Evolutionary conservation across 116 monocot species (phyloP).

Genomic region (Dioscorea cayenensis): DNA sequence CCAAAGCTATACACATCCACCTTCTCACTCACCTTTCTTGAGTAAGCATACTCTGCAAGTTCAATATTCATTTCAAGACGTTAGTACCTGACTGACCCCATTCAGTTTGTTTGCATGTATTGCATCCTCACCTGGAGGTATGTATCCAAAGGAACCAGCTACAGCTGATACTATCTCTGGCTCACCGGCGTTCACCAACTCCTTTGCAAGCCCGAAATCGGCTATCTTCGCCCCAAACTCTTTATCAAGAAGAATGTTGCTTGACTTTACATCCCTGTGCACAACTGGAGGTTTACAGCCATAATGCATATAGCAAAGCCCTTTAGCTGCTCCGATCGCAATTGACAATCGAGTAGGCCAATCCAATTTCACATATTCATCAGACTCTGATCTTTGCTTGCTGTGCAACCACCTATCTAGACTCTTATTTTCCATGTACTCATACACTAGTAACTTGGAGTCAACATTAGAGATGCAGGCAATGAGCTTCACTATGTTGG

Average conservation of each 20-base stretch:
- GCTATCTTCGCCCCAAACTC: constrained; percentile 27
- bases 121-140: constrained; percentile 62
- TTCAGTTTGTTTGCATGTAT: too few species aligned
- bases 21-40: constrained; percentile 58
- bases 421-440: constrained; percentile 78
- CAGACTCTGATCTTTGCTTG: background rate
- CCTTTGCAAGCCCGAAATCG: constrained; percentile 30
- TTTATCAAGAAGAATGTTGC: constrained; percentile 47
- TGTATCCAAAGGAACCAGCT: constrained; percentile 74
- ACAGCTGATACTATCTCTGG: constrained; percentile 6
- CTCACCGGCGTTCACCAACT: constrained; percentile 6
- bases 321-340: constrained; percentile 41
- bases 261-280: constrained; percentile 63
- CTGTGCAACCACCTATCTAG: constrained; percentile 58
- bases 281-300: constrained; percentile 20
- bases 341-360: constrained; percentile 43
- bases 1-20: constrained; percentile 90
- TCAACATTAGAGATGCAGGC: constrained; percentile 54
- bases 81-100: too few species aligned
- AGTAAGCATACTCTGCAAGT: constrained; percentile 50
- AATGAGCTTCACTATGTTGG: constrained; percentile 71
- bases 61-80: too few species aligned
- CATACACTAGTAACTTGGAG: constrained; percentile 77
- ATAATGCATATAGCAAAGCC: constrained; percentile 53
- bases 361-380: constrained; percentile 5